Percentiles rank a stretch among this genome's conserved stretches.
Conservation (phyloP, 495 filamentous ascomycete genomes). For the Geopyxis carbonaria region DNA sequence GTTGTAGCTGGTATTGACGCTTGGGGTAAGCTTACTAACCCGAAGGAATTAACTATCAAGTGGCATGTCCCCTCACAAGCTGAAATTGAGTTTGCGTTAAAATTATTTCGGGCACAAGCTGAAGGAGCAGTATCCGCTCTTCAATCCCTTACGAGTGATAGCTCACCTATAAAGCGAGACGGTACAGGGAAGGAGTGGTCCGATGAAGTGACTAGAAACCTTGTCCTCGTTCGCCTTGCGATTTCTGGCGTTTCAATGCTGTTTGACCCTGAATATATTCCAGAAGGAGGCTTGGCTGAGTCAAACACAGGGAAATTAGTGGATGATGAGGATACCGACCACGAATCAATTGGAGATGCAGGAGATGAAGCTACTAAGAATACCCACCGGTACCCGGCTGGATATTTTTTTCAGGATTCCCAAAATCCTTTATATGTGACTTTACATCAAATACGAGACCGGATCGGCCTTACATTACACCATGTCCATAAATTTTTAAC, state of each 20-base stretch:
- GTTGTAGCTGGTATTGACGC: conserved; percentile 7
- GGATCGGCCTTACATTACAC: conserved; percentile 63
- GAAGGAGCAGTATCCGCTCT: conserved; percentile 51
- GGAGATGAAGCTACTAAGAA: conserved; percentile 72
- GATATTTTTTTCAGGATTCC: conserved; percentile 54
- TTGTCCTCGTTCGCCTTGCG: conserved; percentile 68
- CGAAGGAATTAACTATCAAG: conserved; percentile 58
- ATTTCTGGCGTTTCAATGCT: conserved; percentile 75
- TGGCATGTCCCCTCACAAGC: conserved; percentile 73
- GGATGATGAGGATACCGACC: conserved; percentile 31
- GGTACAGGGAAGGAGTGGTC: conserved; percentile 98
- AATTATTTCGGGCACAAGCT: conserved; percentile 66
- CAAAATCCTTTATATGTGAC: conserved; percentile 44
- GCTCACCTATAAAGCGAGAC: conserved; percentile 73
- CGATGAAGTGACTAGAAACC: conserved; percentile 78
- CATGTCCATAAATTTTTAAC: conserved; percentile 68
- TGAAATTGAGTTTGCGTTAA: conserved; percentile 76
- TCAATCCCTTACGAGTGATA: conserved; percentile 55
- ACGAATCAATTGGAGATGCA: conserved; percentile 41
- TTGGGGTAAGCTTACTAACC: conserved; percentile 60
- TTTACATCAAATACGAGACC: conserved; percentile 64
- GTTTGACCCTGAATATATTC: conserved; percentile 63
- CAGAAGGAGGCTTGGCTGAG: conserved; percentile 25
- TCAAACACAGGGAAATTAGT: conserved; percentile 20
- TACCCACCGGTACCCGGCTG: conserved; percentile 67